Base-by-base conservation (phyloP, 768 basidiomycete species). In the Ramaria rubella region DNA sequence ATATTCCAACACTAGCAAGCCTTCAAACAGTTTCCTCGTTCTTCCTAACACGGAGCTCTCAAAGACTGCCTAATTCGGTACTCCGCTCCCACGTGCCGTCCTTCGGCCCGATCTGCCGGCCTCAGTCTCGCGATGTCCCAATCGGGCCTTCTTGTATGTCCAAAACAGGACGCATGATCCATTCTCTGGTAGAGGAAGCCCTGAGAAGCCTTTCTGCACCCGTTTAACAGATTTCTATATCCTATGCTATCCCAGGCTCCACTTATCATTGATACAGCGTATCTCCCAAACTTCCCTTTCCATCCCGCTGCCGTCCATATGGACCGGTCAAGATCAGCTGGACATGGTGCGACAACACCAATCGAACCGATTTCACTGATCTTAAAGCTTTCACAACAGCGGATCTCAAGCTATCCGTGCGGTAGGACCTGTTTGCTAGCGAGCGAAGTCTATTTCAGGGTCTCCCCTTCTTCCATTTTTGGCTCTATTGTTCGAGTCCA, bases 391-490 rank as follows among this genome's bases (percentile, higher is more conserved):
- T n/a, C n/a, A n/a, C n/a, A n/a, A n/a, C n/a, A n/a, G n/a, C n/a
- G n/a, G n/a, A n/a, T n/a, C n/a, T n/a, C n/a, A n/a, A n/a, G n/a
- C n/a, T n/a, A n/a, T n/a, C n/a, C n/a, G n/a, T n/a, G n/a, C n/a
- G n/a, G n/a, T n/a, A n/a, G n/a, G n/a, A n/a, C n/a, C n/a, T n/a
- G 40, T 19, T 42, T 17, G 5, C 2, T 19, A 42, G 40, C 40
- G 23, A 40, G 38, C 19, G 15, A 17, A 14, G 40, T 54, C 52
- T 54, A 54, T 54, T 40, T 54, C 36, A 27, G 42, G 52, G 34
- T 21, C 27, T 29, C 42, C 52, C 52, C 52, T 54, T 54, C 52
- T 43, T 54, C 52, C 52, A 11, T 17, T 40, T 54, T 40, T 43
- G 34, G 52, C 42, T 36, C 27, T 54, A 54, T 54, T 54, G 52